Conservation (phyloP, 2,329 filamentous ascomycete genomes). For the Chrysoporthe cubensis region DNA sequence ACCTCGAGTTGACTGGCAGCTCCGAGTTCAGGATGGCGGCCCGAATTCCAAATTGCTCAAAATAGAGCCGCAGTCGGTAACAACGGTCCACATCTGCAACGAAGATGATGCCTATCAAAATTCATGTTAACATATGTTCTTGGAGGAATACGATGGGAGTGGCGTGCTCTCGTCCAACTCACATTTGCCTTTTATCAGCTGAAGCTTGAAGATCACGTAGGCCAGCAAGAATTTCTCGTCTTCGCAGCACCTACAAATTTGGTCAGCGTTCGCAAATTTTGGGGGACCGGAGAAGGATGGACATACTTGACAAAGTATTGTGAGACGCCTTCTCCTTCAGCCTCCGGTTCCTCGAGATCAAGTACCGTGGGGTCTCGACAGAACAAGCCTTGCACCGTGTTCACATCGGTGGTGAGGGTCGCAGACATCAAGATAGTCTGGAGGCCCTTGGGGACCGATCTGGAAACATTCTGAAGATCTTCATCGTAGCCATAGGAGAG, state of each 20-base stretch:
- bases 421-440: slow-evolving; percentile 95
- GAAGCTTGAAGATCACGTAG: slow-evolving; percentile 94
- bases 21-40: slow-evolving; percentile 95
- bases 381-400: slow-evolving; percentile 83
- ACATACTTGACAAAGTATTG: slow-evolving; percentile 81
- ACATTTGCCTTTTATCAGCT: slow-evolving; percentile 90
- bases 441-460: slow-evolving; percentile 78
- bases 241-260: slow-evolving; percentile 68
- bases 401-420: slow-evolving; percentile 85
- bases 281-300: slow-evolving; percentile 34
- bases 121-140: slow-evolving; percentile 5
- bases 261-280: slow-evolving; percentile 19
- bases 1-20: slow-evolving; percentile 86
- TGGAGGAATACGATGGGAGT: slow-evolving; percentile 37
- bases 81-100: slow-evolving; percentile 85
- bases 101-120: slow-evolving; percentile 48
- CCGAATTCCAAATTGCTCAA: slow-evolving; percentile 95
- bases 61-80: slow-evolving; percentile 90
- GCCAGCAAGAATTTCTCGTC: slow-evolving; percentile 94
- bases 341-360: slow-evolving; percentile 81
- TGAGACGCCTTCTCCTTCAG: slow-evolving; percentile 74
- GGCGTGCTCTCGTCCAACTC: slow-evolving; percentile 57
- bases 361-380: slow-evolving; percentile 79
- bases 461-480: slow-evolving; percentile 79
- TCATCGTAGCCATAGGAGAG: slow-evolving; percentile 93